phyloP scores from a whole-genome alignment of 208 protist species.

The Angomonas deanei region DNA sequence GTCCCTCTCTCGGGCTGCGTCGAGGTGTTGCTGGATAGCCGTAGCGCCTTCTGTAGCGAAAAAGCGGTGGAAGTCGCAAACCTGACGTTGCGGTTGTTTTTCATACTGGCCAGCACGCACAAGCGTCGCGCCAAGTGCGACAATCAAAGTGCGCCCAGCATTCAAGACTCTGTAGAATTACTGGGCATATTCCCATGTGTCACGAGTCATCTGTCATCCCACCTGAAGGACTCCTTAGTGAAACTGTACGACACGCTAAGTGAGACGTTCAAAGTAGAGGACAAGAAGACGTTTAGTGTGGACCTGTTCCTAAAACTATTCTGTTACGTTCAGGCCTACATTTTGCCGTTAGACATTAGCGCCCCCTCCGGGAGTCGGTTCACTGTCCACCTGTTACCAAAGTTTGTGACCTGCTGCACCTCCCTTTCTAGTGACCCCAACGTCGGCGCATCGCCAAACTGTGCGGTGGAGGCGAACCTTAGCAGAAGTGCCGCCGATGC shows the following conservation, averaged over 20 bases:
- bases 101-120: constrained; percentile 60
- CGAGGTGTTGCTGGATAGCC: neutral
- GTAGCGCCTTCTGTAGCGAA: neutral
- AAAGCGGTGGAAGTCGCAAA: constrained; percentile 46
- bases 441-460: no score
- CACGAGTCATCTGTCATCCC: constrained; percentile 11
- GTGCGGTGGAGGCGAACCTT: no score
- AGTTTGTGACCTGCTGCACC: neutral
- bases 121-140: constrained; percentile 30
- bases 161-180: constrained; percentile 17
- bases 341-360: constrained; percentile 27
- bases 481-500: no score
- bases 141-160: constrained; percentile 1
- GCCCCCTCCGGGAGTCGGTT: constrained; percentile 1
- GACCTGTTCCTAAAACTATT: constrained; percentile 48
- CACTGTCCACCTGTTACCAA: neutral
- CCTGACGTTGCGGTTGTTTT: constrained; percentile 67
- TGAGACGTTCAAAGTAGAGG: constrained; percentile 39
- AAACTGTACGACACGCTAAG: constrained; percentile 44
- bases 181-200: constrained; percentile 28
- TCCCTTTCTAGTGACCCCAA: no score
- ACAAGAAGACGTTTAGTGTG: constrained; percentile 36
- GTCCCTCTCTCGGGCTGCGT: neutral
- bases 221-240: constrained; percentile 2
- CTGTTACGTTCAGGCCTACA: constrained; percentile 51